Evolutionary conservation across 345 rosid species (phyloP).

Genomic region (Clarkia xantiana): DNA sequence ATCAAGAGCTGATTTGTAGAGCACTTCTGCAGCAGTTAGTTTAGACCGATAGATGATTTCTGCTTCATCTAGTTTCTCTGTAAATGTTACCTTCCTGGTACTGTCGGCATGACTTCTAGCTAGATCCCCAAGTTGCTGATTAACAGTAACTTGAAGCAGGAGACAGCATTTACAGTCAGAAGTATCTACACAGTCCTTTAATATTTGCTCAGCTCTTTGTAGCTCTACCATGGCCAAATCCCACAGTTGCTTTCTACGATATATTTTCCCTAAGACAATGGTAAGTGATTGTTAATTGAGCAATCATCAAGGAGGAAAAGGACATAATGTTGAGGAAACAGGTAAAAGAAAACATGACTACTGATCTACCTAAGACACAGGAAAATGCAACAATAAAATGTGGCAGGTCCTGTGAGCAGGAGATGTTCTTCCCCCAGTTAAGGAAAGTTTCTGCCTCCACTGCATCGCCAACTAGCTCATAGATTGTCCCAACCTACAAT

Average conservation of each 20-base stretch:
- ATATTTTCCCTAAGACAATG: conserved; percentile 42
- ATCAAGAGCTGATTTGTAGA: conserved; percentile 46
- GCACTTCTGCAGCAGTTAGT: conserved; percentile 40
- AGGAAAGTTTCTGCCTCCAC: conserved; percentile 53
- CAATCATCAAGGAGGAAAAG: background rate
- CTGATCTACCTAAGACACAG: conserved; percentile 50
- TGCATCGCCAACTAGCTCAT: conserved; percentile 77
- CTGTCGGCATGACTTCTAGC: conserved; percentile 22
- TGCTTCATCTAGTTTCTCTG: conserved; percentile 35
- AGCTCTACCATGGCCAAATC: conserved; percentile 59
- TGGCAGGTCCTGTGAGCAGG: conserved; percentile 39
- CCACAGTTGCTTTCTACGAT: conserved; percentile 47
- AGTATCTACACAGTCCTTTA: conserved; percentile 19
- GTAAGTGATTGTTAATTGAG: background rate
- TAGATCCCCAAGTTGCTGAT: conserved; percentile 67
- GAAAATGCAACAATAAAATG: conserved; percentile 58
- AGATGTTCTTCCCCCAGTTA: conserved; percentile 72
- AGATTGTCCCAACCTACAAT: conserved; percentile 52
- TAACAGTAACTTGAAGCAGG: conserved; percentile 45
- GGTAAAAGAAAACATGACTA: background rate
- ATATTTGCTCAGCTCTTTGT: conserved; percentile 36
- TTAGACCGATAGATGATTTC: conserved; percentile 30
- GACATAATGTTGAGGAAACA: background rate
- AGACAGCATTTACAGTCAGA: conserved; percentile 58
- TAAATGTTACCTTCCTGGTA: conserved; percentile 11